A percentile compares a stretch with the other conserved stretches of the same genome.
phyloP scores from a whole-genome alignment of 441 rosid genomes.

The Pelargonium fulgidum region DNA sequence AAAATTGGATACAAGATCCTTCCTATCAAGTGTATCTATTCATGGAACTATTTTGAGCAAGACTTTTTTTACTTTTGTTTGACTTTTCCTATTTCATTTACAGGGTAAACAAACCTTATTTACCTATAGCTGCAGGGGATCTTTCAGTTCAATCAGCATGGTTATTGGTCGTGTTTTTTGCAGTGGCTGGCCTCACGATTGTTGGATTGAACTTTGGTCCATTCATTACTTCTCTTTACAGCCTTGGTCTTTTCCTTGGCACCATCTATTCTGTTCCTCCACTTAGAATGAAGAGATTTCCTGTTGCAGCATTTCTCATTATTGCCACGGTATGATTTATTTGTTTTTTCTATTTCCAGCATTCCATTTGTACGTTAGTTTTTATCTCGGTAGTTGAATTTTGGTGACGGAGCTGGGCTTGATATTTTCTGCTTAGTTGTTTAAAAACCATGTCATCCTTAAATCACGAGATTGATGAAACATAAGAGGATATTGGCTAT shows the following conservation, averaged over 20 bases:
- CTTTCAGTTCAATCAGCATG: conserved; percentile 88
- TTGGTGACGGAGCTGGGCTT: neutral
- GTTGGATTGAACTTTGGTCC: conserved; percentile 76
- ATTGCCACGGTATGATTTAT: conserved; percentile 64
- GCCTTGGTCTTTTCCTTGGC: conserved; percentile 79
- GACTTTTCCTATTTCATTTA: conserved; percentile 25
- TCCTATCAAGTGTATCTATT: neutral
- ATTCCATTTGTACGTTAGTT: conserved; percentile 11
- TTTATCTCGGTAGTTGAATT: neutral
- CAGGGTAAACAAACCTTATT: conserved; percentile 97
- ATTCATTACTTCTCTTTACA: conserved; percentile 73
- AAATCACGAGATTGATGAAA: neutral
- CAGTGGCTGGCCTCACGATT: conserved; percentile 57
- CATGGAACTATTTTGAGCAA: neutral
- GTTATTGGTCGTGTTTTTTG: conserved; percentile 73
- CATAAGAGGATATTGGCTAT: neutral
- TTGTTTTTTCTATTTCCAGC: conserved; percentile 5
- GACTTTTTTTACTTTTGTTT: neutral
- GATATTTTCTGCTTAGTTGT: neutral
- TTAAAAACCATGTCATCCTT: neutral
- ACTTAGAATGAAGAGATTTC: conserved; percentile 82
- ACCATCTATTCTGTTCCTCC: conserved; percentile 97
- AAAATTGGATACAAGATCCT: neutral
- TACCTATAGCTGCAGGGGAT: conserved; percentile 98
- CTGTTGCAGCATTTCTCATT: conserved; percentile 84